A percentile compares a stretch with the other conserved stretches of the same genome.
Evolutionary conservation across 331 rosid genomes (phyloP).

Genomic region (Dryas integrifolia): DNA sequence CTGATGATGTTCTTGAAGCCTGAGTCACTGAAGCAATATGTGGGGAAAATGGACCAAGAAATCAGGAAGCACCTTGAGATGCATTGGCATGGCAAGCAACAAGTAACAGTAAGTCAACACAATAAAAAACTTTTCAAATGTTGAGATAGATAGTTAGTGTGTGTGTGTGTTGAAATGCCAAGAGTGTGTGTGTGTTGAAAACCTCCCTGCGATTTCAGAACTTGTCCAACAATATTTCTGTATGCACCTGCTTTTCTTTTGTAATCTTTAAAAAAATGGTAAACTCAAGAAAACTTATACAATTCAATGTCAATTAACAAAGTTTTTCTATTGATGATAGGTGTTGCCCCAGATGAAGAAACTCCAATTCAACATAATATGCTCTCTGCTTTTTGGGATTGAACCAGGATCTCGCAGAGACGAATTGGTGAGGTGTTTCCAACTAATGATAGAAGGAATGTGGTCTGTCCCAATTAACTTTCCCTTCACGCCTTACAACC

Average conservation of each 20-base stretch:
- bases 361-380: conserved; percentile 66
- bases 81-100: conserved; percentile 55
- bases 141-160: too few species aligned
- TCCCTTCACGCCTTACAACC: conserved; percentile 67
- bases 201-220: too few species aligned
- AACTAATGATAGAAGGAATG: conserved; percentile 46
- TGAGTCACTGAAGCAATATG: conserved; percentile 62
- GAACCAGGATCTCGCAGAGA: conserved; percentile 58
- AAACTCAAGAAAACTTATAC: too few species aligned
- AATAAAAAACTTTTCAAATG: not conserved
- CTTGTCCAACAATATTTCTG: too few species aligned
- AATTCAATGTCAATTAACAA: not conserved
- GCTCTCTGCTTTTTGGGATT: conserved; percentile 60
- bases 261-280: too few species aligned
- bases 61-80: conserved; percentile 50
- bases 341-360: conserved; percentile 71
- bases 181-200: too few species aligned
- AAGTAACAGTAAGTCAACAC: conserved; percentile 30
- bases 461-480: conserved; percentile 63
- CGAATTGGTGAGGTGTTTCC: conserved; percentile 34
- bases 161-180: too few species aligned
- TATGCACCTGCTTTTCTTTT: too few species aligned
- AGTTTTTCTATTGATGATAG: conserved; percentile 25
- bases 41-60: conserved; percentile 62
- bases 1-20: conserved; percentile 66